These are phyloP conservation scores for Drechslerella dactyloides DNA, from an alignment of 2,329 filamentous ascomycete species.

Conservation along the genomic window DNA sequence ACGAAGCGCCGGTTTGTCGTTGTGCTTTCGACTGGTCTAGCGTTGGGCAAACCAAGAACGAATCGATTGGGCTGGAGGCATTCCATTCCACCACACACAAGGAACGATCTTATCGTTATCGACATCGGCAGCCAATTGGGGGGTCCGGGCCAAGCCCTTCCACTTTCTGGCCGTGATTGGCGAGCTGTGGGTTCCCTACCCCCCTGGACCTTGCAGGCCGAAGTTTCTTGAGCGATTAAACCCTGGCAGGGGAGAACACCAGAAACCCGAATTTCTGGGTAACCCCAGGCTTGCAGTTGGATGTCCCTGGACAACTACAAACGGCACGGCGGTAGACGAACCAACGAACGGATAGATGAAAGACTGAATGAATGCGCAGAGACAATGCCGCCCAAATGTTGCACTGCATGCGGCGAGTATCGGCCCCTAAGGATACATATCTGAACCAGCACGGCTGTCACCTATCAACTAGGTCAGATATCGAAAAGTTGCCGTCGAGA, in stretches of 20 bases:
- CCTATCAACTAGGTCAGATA: conserved; percentile 7
- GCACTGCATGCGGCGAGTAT: conserved; percentile 10
- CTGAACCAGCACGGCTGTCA: not conserved
- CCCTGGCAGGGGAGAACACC: conserved; percentile 28
- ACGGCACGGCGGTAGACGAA: conserved; percentile 20
- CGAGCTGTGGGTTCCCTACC: conserved; percentile 18
- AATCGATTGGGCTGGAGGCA: not conserved
- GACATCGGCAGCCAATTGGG: conserved; percentile 1
- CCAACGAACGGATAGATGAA: too few relatives aligned
- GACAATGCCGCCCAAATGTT: conserved; percentile 13
- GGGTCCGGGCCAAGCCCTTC: conserved; percentile 20
- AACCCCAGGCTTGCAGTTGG: conserved; percentile 24
- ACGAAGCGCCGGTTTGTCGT: not conserved
- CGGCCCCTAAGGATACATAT: not conserved
- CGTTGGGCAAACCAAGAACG: not conserved
- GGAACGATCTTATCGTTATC: conserved; percentile 5
- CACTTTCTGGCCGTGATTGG: conserved; percentile 34
- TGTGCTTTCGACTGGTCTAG: not conserved
- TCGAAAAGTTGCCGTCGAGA: conserved; percentile 25
- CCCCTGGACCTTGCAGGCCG: conserved; percentile 48
- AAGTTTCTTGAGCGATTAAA: conserved; percentile 50
- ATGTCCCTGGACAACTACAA: not conserved
- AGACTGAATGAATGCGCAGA: conserved; percentile 3
- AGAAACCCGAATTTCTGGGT: conserved; percentile 50
- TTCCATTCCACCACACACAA: not conserved